These are phyloP conservation scores for Candida sonorensis DNA, from an alignment of 805 yeast genomes.

Conservation along the genomic window DNA sequence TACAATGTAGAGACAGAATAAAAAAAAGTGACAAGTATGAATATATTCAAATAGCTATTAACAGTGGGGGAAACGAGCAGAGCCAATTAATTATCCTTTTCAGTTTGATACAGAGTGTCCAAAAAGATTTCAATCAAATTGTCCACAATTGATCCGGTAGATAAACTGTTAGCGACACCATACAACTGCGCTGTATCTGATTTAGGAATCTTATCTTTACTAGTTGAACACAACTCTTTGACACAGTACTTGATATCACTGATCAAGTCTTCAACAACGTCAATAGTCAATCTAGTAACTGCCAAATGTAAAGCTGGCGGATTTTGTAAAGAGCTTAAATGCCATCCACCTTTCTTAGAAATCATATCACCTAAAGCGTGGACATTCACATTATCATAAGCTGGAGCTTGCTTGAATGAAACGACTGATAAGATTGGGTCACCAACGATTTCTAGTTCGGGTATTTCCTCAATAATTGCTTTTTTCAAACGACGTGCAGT, in stretches of 20 bases:
- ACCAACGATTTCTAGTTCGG: constrained; percentile 67
- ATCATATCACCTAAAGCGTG: constrained; percentile 75
- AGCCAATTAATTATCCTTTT: constrained; percentile 1
- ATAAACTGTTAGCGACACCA: constrained; percentile 92
- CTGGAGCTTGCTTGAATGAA: constrained; percentile 43
- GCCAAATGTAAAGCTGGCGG: constrained; percentile 94
- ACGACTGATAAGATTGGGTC: constrained; percentile 82
- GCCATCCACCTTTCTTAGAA: constrained; percentile 74
- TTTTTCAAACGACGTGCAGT: constrained; percentile 55
- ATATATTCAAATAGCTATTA: no score
- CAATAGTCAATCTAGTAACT: constrained; percentile 62
- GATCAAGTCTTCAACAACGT: constrained; percentile 54
- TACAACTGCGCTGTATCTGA: constrained; percentile 82
- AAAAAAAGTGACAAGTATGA: no score
- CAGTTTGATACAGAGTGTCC: constrained; percentile 66
- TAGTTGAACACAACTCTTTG: constrained; percentile 33
- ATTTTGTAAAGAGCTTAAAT: constrained; percentile 74
- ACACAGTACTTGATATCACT: constrained; percentile 42
- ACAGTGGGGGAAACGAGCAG: no score
- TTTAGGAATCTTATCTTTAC: constrained; percentile 11
- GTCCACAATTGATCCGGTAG: constrained; percentile 80
- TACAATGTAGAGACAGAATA: no score
- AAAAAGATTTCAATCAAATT: constrained; percentile 71
- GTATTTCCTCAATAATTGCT: constrained; percentile 38
- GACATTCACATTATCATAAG: constrained; percentile 51